These are phyloP conservation scores for Penicillium sp. DNA, from an alignment of 2,329 filamentous ascomycete genomes.

Conservation along the genomic window DNA sequence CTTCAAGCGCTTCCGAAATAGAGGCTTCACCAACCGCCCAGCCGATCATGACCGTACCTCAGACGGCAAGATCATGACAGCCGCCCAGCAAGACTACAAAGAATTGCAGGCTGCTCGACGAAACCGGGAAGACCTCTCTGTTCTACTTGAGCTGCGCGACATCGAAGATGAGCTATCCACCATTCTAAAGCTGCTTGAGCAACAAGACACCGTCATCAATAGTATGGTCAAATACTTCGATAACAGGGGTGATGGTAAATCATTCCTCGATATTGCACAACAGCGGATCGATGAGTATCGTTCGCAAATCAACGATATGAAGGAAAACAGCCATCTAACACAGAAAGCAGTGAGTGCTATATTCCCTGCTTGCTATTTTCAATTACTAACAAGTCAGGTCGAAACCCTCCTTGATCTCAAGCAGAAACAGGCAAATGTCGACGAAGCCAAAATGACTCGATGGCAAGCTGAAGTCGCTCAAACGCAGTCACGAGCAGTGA, in stretches of 20 bases:
- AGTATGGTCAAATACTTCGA: constrained; percentile 38
- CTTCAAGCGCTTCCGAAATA: constrained; percentile 61
- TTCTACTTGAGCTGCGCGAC: constrained; percentile 62
- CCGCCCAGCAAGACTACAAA: constrained; percentile 44
- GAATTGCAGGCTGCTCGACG: constrained; percentile 53
- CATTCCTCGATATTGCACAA: constrained; percentile 56
- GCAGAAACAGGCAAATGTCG: constrained; percentile 65
- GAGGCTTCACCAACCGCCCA: constrained; percentile 53
- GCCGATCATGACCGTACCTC: constrained; percentile 31
- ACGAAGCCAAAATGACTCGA: constrained; percentile 63
- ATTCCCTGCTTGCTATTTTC: neutral
- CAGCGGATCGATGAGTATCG: constrained; percentile 57
- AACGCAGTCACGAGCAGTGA: constrained; percentile 61
- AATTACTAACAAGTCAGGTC: constrained; percentile 43
- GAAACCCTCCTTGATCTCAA: constrained; percentile 67
- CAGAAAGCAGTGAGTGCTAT: constrained; percentile 54
- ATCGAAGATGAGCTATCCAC: constrained; percentile 64
- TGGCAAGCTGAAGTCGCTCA: constrained; percentile 64
- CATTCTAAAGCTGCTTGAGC: constrained; percentile 57
- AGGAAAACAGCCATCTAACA: constrained; percentile 56
- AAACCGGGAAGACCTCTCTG: constrained; percentile 63
- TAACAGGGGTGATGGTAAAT: constrained; percentile 44
- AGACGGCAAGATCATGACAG: constrained; percentile 34
- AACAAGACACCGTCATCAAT: constrained; percentile 54
- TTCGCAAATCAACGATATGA: constrained; percentile 58